Conservation (phyloP, 2,329 filamentous ascomycete genomes). For the Sclerotinia nivalis region DNA sequence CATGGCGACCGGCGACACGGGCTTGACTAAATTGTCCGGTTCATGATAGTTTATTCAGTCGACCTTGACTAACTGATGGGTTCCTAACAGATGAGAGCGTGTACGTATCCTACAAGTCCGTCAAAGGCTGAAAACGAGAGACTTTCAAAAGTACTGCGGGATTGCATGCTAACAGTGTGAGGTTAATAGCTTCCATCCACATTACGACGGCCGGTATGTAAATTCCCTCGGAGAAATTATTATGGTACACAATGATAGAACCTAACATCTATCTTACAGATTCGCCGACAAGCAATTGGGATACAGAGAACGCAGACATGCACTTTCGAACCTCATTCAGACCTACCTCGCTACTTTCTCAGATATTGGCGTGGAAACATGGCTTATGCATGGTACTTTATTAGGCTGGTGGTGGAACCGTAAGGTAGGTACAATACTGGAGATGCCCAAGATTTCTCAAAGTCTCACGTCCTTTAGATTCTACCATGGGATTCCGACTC, state of each 20-base stretch:
- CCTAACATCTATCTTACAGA: constrained; percentile 24
- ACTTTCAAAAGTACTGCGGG: background rate
- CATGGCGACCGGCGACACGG: background rate
- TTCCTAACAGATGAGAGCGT: constrained; percentile 38
- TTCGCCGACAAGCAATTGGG: constrained; percentile 46
- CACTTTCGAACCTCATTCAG: constrained; percentile 69
- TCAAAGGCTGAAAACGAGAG: background rate
- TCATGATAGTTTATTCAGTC: background rate
- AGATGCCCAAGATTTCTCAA: background rate
- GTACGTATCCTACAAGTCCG: constrained; percentile 31
- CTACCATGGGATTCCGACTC: constrained; percentile 84
- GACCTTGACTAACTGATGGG: background rate
- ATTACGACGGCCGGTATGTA: constrained; percentile 45
- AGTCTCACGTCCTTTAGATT: constrained; percentile 44
- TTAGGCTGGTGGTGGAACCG: constrained; percentile 88
- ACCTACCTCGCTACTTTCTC: constrained; percentile 71
- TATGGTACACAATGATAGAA: background rate
- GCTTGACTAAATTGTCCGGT: background rate
- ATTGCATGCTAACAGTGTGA: constrained; percentile 26
- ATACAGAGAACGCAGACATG: constrained; percentile 47
- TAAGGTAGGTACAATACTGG: constrained; percentile 32
- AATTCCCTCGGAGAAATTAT: background rate
- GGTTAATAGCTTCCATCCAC: constrained; percentile 41
- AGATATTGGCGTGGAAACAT: constrained; percentile 51
- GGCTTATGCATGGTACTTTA: constrained; percentile 76